Base-by-base conservation (phyloP, 768 basidiomycete species). In the Lactarius indigo region DNA sequence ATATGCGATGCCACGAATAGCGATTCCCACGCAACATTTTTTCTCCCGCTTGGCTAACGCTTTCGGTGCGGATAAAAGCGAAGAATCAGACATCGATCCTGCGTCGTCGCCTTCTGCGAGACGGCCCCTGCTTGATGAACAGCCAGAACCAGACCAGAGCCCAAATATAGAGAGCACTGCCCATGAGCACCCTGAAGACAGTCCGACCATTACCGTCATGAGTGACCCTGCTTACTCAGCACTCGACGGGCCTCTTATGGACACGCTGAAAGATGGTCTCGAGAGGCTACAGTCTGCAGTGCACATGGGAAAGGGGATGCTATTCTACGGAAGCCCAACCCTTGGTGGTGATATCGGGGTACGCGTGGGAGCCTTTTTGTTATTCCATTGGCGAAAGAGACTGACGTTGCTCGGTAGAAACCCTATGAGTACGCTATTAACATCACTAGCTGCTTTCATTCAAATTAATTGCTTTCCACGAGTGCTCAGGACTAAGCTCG, bases 371-470 rank as follows among this genome's bases (percentile, higher is more conserved):
- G 2, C 55, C 8, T 31, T 28, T 28, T 39, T 44, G 28, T 47
- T 56, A 26, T 50, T 31, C 30, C 35, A 23, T 39, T 6, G 23
- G 30, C 5, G 18, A 30, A 50, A 37, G 60, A 17, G 17, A 30
- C 56, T 63, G 39, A 63, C 26, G 0, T 26, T 55, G 10, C n/a
- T 47, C 39, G 26, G 54, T 57, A 63, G 61, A 55, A 33, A 4
- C 31, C 20, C 18, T 39, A 59, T n/a, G 18, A 65, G 64, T 58
- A 66, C 23, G 61, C 47, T 30, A 33, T 56, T 39, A n/a, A 30
- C 17, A 17, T 26, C 39, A 31, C 37, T 28, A 61, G 42, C 2
- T 7, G 15, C 17, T 2, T 33, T 31, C n/a, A 33, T 42, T 15
- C 1, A 30, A 37, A 63, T 66, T 63, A 57, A 58, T 57, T 35